Conservation (phyloP, 148 eudicot species). For the Gaultheria prostrata region DNA sequence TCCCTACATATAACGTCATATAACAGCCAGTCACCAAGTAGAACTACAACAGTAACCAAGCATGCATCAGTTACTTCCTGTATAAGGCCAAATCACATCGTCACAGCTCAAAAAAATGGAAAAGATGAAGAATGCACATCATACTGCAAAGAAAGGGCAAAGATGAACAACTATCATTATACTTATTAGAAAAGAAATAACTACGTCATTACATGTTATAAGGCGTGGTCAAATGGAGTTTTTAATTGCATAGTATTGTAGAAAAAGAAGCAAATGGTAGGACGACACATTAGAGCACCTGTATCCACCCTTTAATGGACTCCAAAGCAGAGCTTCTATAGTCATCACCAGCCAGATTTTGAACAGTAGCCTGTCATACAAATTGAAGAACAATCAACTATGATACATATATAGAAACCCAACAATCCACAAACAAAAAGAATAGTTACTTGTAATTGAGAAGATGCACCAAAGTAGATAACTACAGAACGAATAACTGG, state of each 20-base stretch:
- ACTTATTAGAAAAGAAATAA: background rate
- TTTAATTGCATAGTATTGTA: background rate
- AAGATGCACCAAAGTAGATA: background rate
- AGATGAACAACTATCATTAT: background rate
- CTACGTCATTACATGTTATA: background rate
- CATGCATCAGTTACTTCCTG: conserved; percentile 3
- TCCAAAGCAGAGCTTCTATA: conserved; percentile 83
- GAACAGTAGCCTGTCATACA: conserved; percentile 69
- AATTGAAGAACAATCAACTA: conserved; percentile 12
- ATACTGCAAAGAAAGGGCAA: background rate
- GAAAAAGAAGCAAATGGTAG: background rate
- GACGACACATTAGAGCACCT: conserved; percentile 42
- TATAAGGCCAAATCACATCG: background rate
- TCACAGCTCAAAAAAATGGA: background rate
- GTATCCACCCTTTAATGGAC: conserved; percentile 85
- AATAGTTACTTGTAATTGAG: background rate
- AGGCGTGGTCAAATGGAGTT: background rate
- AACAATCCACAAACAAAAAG: background rate
- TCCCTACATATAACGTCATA: background rate
- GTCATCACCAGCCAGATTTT: conserved; percentile 89
- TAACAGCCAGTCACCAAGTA: no score
- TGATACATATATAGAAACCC: background rate
- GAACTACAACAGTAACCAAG: background rate
- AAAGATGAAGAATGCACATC: background rate
- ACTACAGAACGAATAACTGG: no score